Percentiles rank a stretch among this genome's conserved stretches.
Evolutionary conservation across 306 rosid genomes (phyloP).

Genomic region (Cicer chorassanicum): DNA sequence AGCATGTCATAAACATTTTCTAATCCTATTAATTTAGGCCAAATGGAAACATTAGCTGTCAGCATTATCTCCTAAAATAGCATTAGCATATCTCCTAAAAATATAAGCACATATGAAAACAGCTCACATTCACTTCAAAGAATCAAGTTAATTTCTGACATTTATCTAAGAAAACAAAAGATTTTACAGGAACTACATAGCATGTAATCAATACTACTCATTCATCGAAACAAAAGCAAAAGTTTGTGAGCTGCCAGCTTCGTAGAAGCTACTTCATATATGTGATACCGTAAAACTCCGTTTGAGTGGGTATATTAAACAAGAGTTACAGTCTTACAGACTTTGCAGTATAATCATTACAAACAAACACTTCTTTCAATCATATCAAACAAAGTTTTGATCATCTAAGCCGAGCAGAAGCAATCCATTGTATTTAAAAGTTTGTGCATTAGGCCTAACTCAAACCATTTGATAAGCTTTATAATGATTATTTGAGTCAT

Average conservation of each 20-base stretch:
- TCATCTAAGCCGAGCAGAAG: not conserved
- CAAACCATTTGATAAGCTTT: not conserved
- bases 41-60: not conserved
- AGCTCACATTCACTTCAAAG: not conserved
- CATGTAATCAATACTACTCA: no score
- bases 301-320: no score
- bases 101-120: not conserved
- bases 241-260: no score
- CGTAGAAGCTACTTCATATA: no score
- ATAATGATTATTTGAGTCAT: no score
- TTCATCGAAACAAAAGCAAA: no score
- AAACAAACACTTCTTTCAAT: slow-evolving; percentile 7
- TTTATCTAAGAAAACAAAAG: not conserved
- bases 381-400: not conserved
- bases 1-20: not conserved
- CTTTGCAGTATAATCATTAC: slow-evolving; percentile 1
- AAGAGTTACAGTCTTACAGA: not conserved
- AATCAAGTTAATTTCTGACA: not conserved
- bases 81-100: no score
- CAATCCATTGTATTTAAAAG: no score
- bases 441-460: no score
- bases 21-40: slow-evolving; percentile 1
- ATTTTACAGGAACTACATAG: not conserved
- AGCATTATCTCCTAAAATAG: not conserved
- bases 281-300: no score